phyloP scores from a whole-genome alignment of 225 moss, liverwort and hornwort species.

The Climacium dendroides region DNA sequence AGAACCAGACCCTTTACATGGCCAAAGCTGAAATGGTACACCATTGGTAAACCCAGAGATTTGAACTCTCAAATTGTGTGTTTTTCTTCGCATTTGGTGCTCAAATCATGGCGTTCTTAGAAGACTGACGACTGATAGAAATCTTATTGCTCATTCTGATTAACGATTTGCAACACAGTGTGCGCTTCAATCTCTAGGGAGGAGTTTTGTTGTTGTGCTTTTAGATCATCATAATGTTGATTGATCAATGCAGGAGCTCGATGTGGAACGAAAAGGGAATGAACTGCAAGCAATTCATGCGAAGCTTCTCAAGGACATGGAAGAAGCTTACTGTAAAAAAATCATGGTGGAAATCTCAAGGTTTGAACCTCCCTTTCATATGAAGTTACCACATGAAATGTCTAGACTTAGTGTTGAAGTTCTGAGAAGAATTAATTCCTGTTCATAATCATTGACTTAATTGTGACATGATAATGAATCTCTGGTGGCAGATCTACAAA shows the following conservation, averaged over 20 bases:
- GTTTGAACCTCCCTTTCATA: neutral
- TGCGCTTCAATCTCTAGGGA: neutral
- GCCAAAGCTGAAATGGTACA: slow-evolving; percentile 62
- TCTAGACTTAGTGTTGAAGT: neutral
- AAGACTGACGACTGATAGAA: neutral
- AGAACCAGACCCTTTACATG: slow-evolving; percentile 41
- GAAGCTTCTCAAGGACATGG: slow-evolving; percentile 51
- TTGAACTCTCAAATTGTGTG: neutral
- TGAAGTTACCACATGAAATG: neutral
- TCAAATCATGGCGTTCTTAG: neutral
- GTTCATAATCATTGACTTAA: neutral
- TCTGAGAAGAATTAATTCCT: neutral
- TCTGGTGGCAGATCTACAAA: neutral
- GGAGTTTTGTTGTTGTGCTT: neutral
- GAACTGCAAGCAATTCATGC: slow-evolving; percentile 41
- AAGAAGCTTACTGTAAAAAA: slow-evolving; percentile 61
- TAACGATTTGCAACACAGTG: neutral
- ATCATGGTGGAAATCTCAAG: slow-evolving; percentile 71
- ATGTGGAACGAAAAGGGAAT: slow-evolving; percentile 46
- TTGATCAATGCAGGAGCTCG: slow-evolving; percentile 31
- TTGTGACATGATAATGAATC: neutral
- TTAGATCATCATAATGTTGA: neutral
- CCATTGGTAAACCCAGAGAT: neutral
- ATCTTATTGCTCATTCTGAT: neutral
- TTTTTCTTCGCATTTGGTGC: neutral